phyloP scores from a whole-genome alignment of 805 yeast genomes.

The Yarrowia deformans region DNA sequence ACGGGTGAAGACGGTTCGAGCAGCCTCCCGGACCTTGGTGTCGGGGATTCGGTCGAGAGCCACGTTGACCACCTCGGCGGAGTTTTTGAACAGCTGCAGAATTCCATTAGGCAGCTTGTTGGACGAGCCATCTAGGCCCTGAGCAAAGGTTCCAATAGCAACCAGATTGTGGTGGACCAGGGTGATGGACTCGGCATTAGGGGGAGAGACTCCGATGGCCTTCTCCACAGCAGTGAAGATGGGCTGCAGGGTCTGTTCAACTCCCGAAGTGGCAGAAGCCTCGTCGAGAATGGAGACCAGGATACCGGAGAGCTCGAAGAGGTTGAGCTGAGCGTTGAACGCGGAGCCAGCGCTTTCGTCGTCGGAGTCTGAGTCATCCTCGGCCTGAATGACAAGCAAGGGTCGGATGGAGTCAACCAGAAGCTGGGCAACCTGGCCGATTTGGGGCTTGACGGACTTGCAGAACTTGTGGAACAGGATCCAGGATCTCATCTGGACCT shows the following conservation, averaged over 20 bases:
- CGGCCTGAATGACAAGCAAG: constrained; percentile 68
- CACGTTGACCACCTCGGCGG: constrained; percentile 82
- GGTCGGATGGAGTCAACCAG: constrained; percentile 66
- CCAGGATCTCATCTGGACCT: constrained; percentile 86
- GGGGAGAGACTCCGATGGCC: constrained; percentile 55
- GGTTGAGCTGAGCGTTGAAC: constrained; percentile 79
- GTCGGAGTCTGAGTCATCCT: constrained; percentile 52
- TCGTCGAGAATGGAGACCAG: constrained; percentile 63
- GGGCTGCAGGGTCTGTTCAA: constrained; percentile 76
- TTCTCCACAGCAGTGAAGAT: constrained; percentile 73
- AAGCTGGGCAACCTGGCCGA: constrained; percentile 62
- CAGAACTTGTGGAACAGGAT: constrained; percentile 84
- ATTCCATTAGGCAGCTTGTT: constrained; percentile 27
- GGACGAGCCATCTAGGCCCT: constrained; percentile 71
- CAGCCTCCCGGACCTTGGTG: constrained; percentile 77
- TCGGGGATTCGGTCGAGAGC: constrained; percentile 78
- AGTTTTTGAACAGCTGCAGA: constrained; percentile 64
- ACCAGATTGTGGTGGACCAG: constrained; percentile 80
- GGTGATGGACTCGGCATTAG: constrained; percentile 48
- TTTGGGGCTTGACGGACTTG: constrained; percentile 72
- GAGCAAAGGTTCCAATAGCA: constrained; percentile 88
- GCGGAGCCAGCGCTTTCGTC: constrained; percentile 57
- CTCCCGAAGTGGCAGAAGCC: constrained; percentile 53
- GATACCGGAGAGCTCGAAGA: constrained; percentile 87
- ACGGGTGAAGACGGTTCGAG: constrained; percentile 86